A percentile compares a stretch with the other conserved stretches of the same genome.
phyloP scores from a whole-genome alignment of 1,139 yeast species.

The Yamadazyma atlantica region DNA sequence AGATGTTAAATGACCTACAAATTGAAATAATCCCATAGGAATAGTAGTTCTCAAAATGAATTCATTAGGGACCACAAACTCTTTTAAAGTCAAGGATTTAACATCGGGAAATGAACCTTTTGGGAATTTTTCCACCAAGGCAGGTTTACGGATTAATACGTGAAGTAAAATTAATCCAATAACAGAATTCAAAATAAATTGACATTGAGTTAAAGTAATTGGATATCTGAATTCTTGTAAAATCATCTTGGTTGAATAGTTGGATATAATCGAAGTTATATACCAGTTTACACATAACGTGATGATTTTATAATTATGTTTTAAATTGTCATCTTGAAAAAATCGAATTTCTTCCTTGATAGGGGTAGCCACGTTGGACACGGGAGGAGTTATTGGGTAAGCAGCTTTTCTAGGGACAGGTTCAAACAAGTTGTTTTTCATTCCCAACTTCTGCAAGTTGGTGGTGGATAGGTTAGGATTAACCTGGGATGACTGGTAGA shows the following conservation, averaged over 20 bases:
- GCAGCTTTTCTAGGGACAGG: slow-evolving; percentile 16
- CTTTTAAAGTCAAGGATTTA: slow-evolving; percentile 17
- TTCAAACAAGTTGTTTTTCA: slow-evolving; percentile 10
- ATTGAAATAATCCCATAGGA: slow-evolving; percentile 93
- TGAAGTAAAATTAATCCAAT: slow-evolving; percentile 42
- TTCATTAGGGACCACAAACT: slow-evolving; percentile 51
- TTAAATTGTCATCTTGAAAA: background rate
- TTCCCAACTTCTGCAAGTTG: slow-evolving; percentile 20
- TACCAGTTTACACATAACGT: slow-evolving; percentile 75
- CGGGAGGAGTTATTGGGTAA: slow-evolving; percentile 38
- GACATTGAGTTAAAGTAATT: slow-evolving; percentile 80
- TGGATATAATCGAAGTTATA: slow-evolving; percentile 73
- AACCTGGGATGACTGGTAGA: slow-evolving; percentile 17
- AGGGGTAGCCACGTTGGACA: slow-evolving; percentile 36
- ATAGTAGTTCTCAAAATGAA: slow-evolving; percentile 66
- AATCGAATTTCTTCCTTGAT: slow-evolving; percentile 12
- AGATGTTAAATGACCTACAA: slow-evolving; percentile 84
- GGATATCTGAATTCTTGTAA: slow-evolving; percentile 72
- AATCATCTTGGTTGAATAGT: slow-evolving; percentile 76
- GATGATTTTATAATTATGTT: slow-evolving; percentile 30
- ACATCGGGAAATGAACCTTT: slow-evolving; percentile 54
- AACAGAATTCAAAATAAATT: slow-evolving; percentile 67
- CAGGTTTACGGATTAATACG: slow-evolving; percentile 19
- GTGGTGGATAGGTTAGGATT: slow-evolving; percentile 33
- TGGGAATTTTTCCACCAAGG: slow-evolving; percentile 44